These are phyloP conservation scores for Leccinum imitatum DNA, from an alignment of 768 basidiomycete genomes.

Conservation along the genomic window DNA sequence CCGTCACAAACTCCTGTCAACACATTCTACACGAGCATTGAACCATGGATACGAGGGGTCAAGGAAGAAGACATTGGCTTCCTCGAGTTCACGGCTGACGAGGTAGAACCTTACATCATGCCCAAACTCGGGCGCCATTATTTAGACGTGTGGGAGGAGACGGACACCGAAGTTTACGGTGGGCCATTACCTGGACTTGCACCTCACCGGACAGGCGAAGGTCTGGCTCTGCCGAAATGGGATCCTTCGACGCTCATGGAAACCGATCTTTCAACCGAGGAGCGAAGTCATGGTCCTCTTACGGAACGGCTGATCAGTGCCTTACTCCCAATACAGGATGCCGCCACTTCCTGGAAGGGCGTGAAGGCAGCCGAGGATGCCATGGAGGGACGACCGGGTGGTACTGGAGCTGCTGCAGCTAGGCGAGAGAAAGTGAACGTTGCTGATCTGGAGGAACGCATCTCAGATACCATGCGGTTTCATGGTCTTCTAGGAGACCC, in stretches of 20 bases:
- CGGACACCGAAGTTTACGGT: slow-evolving; percentile 62
- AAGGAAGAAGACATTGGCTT: slow-evolving; percentile 96
- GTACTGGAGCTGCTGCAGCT: slow-evolving; percentile 75
- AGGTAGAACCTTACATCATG: slow-evolving; percentile 82
- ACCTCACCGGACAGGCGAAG: slow-evolving; percentile 35
- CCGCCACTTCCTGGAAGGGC: slow-evolving; percentile 61
- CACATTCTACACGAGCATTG: slow-evolving; percentile 87
- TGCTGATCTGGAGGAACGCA: slow-evolving; percentile 72
- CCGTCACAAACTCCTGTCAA: slow-evolving; percentile 67
- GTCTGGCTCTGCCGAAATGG: slow-evolving; percentile 62
- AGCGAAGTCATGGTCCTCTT: slow-evolving; percentile 81
- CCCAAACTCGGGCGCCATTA: slow-evolving; percentile 88
- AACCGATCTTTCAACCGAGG: slow-evolving; percentile 64
- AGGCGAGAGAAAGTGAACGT: slow-evolving; percentile 75
- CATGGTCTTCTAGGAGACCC: slow-evolving; percentile 67
- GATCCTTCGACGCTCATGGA: slow-evolving; percentile 82
- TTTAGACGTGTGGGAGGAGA: slow-evolving; percentile 89
- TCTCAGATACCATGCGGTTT: slow-evolving; percentile 74
- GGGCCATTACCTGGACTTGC: slow-evolving; percentile 41
- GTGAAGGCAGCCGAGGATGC: slow-evolving; percentile 83
- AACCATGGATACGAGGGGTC: slow-evolving; percentile 85
- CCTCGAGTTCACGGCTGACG: slow-evolving; percentile 87
- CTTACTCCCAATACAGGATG: slow-evolving; percentile 67
- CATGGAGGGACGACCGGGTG: slow-evolving; percentile 80
- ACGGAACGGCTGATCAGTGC: slow-evolving; percentile 83